Evolutionary conservation across 495 filamentous ascomycete species (phyloP).

Genomic region (Hypoxylon rickii): DNA sequence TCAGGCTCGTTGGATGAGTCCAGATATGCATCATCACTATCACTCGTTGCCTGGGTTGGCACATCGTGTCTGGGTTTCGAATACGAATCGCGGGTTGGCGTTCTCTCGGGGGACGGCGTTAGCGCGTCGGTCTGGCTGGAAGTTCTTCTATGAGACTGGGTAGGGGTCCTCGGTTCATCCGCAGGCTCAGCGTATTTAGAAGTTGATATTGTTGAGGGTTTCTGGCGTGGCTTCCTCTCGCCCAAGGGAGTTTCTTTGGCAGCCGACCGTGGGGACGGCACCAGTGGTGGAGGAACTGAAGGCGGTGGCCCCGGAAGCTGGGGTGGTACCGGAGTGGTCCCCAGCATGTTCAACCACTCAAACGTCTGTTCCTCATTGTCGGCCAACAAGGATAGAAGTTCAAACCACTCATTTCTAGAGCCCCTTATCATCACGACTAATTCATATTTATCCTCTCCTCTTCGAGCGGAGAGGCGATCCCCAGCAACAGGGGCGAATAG

Average conservation of each 20-base stretch:
- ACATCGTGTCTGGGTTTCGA: no score
- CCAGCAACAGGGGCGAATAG: conserved; percentile 83
- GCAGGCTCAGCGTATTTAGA: conserved; percentile 7
- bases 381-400: conserved; percentile 72
- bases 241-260: conserved; percentile 74
- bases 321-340: conserved; percentile 76
- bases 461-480: conserved; percentile 74
- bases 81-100: conserved; percentile 12
- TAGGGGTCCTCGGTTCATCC: conserved; percentile 35
- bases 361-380: conserved; percentile 72
- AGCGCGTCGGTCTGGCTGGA: conserved; percentile 18
- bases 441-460: conserved; percentile 69
- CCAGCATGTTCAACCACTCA: conserved; percentile 89
- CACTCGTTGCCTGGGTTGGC: conserved; percentile 8
- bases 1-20: conserved; percentile 39
- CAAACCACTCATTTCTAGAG: conserved; percentile 72
- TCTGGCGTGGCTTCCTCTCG: conserved; percentile 55
- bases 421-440: conserved; percentile 86
- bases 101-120: conserved; percentile 33
- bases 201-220: conserved; percentile 25
- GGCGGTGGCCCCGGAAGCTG: conserved; percentile 34
- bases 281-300: conserved; percentile 25
- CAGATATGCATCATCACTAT: conserved; percentile 3
- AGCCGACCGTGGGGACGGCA: conserved; percentile 55
- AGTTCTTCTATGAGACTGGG: conserved; percentile 28